Evolutionary conservation across 2,329 filamentous ascomycete species (phyloP).

Genomic region (Seiridium unicorne): DNA sequence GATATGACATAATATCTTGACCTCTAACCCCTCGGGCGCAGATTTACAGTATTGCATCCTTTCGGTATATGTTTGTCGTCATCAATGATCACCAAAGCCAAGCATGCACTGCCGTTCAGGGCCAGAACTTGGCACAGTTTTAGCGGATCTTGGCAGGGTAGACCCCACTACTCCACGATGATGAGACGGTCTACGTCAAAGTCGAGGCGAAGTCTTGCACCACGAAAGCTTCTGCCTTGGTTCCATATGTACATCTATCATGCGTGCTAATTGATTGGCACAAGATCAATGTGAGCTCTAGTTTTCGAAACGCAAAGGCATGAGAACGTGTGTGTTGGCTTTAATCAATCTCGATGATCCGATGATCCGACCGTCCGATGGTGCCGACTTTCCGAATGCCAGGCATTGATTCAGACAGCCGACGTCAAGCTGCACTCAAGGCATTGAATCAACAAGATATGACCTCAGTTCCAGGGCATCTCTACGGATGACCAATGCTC

Average conservation of each 20-base stretch:
- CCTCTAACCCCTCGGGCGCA: background rate
- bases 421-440: too few relatives aligned
- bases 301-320: too few relatives aligned
- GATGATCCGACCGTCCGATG: too few relatives aligned
- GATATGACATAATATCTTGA: background rate
- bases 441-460: too few relatives aligned
- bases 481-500: too few relatives aligned
- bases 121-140: background rate
- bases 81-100: background rate
- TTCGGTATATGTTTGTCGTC: background rate
- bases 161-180: slow-evolving; percentile 1
- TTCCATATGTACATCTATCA: background rate
- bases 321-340: too few relatives aligned
- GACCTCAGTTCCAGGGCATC: too few relatives aligned
- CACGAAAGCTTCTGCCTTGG: background rate
- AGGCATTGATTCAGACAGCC: too few relatives aligned
- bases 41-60: background rate
- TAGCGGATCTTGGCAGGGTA: background rate
- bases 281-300: background rate
- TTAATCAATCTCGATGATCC: too few relatives aligned
- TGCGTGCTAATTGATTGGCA: background rate
- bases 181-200: slow-evolving; percentile 1
- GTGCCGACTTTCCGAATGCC: too few relatives aligned
- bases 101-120: background rate
- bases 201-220: background rate